Evolutionary conservation across 768 basidiomycete genomes (phyloP).

Genomic region (Mycena haematopus): DNA sequence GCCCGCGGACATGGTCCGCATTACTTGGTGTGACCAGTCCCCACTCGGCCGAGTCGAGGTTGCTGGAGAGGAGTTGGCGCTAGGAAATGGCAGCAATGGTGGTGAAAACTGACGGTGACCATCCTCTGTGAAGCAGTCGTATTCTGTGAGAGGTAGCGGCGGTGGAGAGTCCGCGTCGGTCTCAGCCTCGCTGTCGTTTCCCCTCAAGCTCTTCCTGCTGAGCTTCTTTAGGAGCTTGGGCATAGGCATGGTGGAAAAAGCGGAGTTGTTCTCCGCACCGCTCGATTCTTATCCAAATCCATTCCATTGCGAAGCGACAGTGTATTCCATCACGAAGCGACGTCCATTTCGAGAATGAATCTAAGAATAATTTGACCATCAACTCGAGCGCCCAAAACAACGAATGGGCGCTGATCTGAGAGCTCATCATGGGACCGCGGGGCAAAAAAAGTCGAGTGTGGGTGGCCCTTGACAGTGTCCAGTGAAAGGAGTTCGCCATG

Average conservation of each 20-base stretch:
- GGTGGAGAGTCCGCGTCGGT: constrained; percentile 13
- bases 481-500: no score
- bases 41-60: constrained; percentile 3
- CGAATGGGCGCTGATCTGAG: constrained; percentile 7
- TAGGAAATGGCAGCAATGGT: background rate
- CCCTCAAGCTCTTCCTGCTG: constrained; percentile 26
- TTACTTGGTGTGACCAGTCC: constrained; percentile 13
- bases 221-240: constrained; percentile 22
- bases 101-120: background rate
- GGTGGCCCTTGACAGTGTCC: no score
- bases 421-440: background rate
- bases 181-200: constrained; percentile 21
- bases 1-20: background rate
- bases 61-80: constrained; percentile 12
- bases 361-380: background rate
- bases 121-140: constrained; percentile 3
- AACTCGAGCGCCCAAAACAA: constrained; percentile 1
- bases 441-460: background rate
- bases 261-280: constrained; percentile 19
- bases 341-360: background rate
- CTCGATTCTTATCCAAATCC: constrained; percentile 2
- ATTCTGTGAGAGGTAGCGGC: constrained; percentile 15
- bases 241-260: constrained; percentile 30
- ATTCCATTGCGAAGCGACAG: background rate
- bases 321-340: no score